Evolutionary conservation across 2,329 filamentous ascomycete genomes (phyloP).

Genomic region (Fusarium decemcellulare): DNA sequence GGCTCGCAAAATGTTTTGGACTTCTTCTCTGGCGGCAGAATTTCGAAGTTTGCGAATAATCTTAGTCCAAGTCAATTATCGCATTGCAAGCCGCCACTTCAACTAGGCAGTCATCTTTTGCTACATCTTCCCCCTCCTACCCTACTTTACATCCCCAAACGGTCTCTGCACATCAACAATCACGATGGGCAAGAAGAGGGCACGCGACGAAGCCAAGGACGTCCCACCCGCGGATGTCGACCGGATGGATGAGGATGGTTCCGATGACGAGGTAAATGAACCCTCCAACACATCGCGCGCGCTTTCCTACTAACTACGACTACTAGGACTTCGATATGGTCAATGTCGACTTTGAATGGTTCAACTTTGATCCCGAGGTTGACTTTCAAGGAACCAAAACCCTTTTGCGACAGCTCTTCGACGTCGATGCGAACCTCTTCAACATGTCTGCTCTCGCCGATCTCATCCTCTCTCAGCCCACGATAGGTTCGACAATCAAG

Average conservation of each 20-base stretch:
- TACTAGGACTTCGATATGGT: conserved; percentile 91
- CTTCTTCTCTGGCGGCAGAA: conserved; percentile 34
- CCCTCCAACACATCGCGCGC: conserved; percentile 24
- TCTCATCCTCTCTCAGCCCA: conserved; percentile 87
- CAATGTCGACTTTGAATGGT: conserved; percentile 98
- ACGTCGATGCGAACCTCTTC: conserved; percentile 87
- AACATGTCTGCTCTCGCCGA: conserved; percentile 90
- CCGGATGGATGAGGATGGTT: conserved; percentile 67
- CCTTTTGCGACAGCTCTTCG: conserved; percentile 91
- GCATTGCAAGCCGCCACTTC: neutral
- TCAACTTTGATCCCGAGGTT: conserved; percentile 89
- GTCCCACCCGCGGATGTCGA: conserved; percentile 57
- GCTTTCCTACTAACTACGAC: conserved; percentile 21
- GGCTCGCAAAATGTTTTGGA: conserved; percentile 56
- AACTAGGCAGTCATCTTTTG: neutral
- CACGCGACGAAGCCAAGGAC: conserved; percentile 63
- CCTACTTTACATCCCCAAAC: neutral
- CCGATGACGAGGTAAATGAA: conserved; percentile 66
- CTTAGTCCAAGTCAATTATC: conserved; percentile 1
- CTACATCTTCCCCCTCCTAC: neutral
- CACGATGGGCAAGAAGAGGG: conserved; percentile 66
- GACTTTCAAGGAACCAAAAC: conserved; percentile 97
- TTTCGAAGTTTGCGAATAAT: conserved; percentile 24
- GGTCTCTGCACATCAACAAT: neutral
- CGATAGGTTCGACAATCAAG: conserved; percentile 95